Evolutionary conservation across 176 grass and related monocot species (phyloP), one percentile per base, ranked within the genome.

Genomic region (Musa troglodytarum): DNA sequence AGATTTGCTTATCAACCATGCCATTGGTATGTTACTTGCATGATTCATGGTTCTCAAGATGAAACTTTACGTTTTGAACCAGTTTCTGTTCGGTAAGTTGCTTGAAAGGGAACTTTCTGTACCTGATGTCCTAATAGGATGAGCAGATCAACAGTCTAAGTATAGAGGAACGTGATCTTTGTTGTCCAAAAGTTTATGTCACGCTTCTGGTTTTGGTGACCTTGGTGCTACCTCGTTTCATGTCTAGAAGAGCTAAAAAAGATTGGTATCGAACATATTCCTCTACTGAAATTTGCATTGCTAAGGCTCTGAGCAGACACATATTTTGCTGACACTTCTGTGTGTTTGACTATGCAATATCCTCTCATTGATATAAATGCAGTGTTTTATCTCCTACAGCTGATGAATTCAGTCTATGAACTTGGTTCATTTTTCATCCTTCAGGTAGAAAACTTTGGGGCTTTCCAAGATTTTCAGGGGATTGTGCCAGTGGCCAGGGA

Each of bases 371-470:
- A 49, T 49, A 2, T n/a, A 62, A 20, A 19, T 62, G 6, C 17
- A 62, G 2, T n/a, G 20, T n/a, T 62, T 62, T 62, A 43, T 43
- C 4, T 43, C 34, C 20, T n/a, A 62, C 17, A 6, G 57, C 20
- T 62, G 11, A 10, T 70, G 14, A 24, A 52, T 71, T 24, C 28
- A 22, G 15, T 6, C 0, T 19, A 62, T 17, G 13, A 62, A 62
- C 6, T 19, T n/a, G 20, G 15, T n/a, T 17, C 24, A 8, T 13
- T 21, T 84, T 73, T 76, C 28, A 56, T 73, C 34, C 53, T 81
- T 61, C 73, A 96, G 93, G 93, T 49, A 90, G 89, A 71, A 92
- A 88, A 71, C 88, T 96, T 59, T 96, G 87, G 93, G 93, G 89
- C 49, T 92, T 96, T 82, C 93, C 93, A 0, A 79, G 86, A 28